Evolutionary conservation across 2,329 filamentous ascomycete genomes (phyloP).

Genomic region (Cryphonectria carpinicola): DNA sequence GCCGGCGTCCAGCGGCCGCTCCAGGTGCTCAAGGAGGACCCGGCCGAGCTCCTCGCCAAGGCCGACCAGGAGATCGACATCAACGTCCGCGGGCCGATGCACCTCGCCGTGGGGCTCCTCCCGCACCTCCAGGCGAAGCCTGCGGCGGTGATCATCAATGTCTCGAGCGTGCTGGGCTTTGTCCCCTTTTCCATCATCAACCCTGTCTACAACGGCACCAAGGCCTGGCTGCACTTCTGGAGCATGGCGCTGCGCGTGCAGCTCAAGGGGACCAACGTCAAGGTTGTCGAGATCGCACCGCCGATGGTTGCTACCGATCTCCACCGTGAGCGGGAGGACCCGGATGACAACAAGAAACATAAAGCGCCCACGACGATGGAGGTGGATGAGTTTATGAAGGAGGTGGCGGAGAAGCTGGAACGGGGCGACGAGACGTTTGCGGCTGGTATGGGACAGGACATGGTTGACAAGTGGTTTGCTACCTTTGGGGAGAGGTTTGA

Average conservation of each 20-base stretch:
- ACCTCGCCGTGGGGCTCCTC: constrained; percentile 53
- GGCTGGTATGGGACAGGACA: constrained; percentile 41
- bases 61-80: constrained; percentile 62
- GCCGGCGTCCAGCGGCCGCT: constrained; percentile 61
- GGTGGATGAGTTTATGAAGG: constrained; percentile 58
- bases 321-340: constrained; percentile 58
- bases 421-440: constrained; percentile 52
- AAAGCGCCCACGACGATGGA: constrained; percentile 52
- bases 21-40: constrained; percentile 43
- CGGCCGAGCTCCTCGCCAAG: constrained; percentile 49
- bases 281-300: constrained; percentile 59
- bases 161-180: constrained; percentile 57
- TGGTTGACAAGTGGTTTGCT: constrained; percentile 28
- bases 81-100: constrained; percentile 62
- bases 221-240: constrained; percentile 62
- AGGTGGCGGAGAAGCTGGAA: constrained; percentile 49
- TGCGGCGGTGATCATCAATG: constrained; percentile 54
- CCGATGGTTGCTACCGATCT: constrained; percentile 59
- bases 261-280: constrained; percentile 47
- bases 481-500: constrained; percentile 25
- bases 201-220: constrained; percentile 63
- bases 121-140: constrained; percentile 51
- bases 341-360: constrained; percentile 62
- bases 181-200: constrained; percentile 57
- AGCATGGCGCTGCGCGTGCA: constrained; percentile 58